phyloP scores from a whole-genome alignment of 352 stramenopile species.

The Pythium utonaiense region DNA sequence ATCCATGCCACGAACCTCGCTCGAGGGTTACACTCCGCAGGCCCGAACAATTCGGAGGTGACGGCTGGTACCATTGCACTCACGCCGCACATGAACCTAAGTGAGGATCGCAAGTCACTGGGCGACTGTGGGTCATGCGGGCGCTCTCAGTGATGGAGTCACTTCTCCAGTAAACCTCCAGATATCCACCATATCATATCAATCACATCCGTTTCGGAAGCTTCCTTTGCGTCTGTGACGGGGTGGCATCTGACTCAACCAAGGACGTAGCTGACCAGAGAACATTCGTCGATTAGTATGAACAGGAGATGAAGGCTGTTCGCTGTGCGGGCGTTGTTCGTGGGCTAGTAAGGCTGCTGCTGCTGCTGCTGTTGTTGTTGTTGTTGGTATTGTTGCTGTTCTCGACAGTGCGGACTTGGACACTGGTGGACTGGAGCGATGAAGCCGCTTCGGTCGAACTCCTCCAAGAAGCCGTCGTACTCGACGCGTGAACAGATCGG shows the following conservation, averaged over 20 bases:
- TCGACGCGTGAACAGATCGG: constrained; percentile 36
- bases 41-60: background rate
- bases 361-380: constrained; percentile 9
- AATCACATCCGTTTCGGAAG: too few relatives aligned
- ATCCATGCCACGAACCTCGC: constrained; percentile 51
- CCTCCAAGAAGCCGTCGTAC: constrained; percentile 44
- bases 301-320: too few relatives aligned
- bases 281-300: too few relatives aligned
- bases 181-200: too few relatives aligned
- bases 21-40: constrained; percentile 11
- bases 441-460: constrained; percentile 41
- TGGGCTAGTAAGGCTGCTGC: too few relatives aligned
- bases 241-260: too few relatives aligned
- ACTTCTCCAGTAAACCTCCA: too few relatives aligned
- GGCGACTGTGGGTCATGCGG: constrained; percentile 24
- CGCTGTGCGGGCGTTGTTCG: too few relatives aligned
- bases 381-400: constrained; percentile 28
- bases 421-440: constrained; percentile 38
- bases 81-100: background rate
- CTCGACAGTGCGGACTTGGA: constrained; percentile 27
- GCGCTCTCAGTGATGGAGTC: constrained; percentile 15
- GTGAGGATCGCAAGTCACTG: constrained; percentile 3
- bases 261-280: too few relatives aligned
- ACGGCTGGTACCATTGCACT: constrained; percentile 14
- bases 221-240: too few relatives aligned